Percentiles rank a stretch among this genome's conserved stretches.
These are phyloP conservation scores for Penicillium polonicum DNA, from an alignment of 2,329 filamentous ascomycete genomes.

Conservation along the genomic window DNA sequence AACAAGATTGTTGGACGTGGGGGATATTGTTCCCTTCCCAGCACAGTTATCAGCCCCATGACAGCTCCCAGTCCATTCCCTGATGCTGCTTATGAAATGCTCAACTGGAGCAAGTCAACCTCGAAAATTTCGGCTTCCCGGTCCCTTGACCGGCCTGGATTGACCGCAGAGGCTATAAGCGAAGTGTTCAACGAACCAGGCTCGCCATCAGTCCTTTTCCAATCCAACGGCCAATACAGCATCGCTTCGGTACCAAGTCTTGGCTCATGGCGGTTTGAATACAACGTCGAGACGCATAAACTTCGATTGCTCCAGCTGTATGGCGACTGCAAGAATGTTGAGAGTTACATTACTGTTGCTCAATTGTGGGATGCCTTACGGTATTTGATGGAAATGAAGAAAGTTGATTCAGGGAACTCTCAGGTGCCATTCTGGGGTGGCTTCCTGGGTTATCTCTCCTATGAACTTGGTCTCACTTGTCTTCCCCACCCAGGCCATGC, in stretches of 20 bases:
- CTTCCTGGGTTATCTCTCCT: constrained; percentile 79
- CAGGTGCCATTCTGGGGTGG: constrained; percentile 71
- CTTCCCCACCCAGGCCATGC: constrained; percentile 51
- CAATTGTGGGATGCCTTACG: constrained; percentile 39
- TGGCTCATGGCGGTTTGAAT: constrained; percentile 40
- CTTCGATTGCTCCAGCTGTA: constrained; percentile 26
- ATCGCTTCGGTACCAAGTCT: constrained; percentile 39
- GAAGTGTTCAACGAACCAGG: constrained; percentile 36
- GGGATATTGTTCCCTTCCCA: constrained; percentile 20
- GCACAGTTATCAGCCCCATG: constrained; percentile 20
- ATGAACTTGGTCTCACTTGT: constrained; percentile 70
- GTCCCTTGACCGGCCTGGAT: constrained; percentile 20
- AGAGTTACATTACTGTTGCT: constrained; percentile 22
- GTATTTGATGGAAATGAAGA: constrained; percentile 43
- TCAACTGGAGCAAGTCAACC: constrained; percentile 34
- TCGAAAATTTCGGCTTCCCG: constrained; percentile 28
- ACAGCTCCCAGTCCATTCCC: constrained; percentile 23
- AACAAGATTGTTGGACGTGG: constrained; percentile 45
- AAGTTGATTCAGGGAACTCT: constrained; percentile 34
- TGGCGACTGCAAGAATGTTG: constrained; percentile 6
- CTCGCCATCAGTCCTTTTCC: constrained; percentile 37
- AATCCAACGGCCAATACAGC: constrained; percentile 46
- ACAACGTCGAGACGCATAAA: constrained; percentile 25
- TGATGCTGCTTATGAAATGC: constrained; percentile 50
- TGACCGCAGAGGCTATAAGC: constrained; percentile 35